Base-by-base conservation (phyloP, 768 basidiomycete genomes). In the Pleurotus tuoliensis region DNA sequence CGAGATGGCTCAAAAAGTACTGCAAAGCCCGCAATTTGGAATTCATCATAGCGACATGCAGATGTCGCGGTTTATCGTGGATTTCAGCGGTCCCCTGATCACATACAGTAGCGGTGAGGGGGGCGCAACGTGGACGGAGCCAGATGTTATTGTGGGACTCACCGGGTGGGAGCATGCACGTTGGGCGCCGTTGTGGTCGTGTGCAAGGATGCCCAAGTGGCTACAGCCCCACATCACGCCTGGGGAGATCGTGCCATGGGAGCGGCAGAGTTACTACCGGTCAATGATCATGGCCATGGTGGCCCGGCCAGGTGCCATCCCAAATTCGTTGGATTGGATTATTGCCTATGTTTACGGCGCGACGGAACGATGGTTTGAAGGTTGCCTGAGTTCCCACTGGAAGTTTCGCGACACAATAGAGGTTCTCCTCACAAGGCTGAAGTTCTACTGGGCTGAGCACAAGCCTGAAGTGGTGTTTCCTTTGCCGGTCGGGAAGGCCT, bases 281-380 rank as follows among this genome's bases (percentile, higher is more conserved):
- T 53, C 51, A 22, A 24, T 60, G 27, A 59, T 69, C 27, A 61
- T 66, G 56, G 48, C 55, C 34, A 63, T 66, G 41, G 59, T 66
- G 56, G 59, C 61, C 56, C 59, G 58, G 40, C 55, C 53, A 2
- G 54, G 56, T 22, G 40, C 59, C 18, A 24, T 64, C 16, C 59
- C 56, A 24, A 48, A 50, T 46, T 46, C 60, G 25, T 47, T 43
- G 47, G 54, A 62, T 16, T 69, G 69, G 69, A 47, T 69, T 55
- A 46, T 66, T 34, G 67, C 67, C 47, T 57, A 66, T 47, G 62
- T 68, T 43, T 70, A 59, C 22, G 68, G 68, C 27, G 57, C 55
- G 41, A 58, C 69, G 15, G 68, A 69, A 53, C 69, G 68, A 22
- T 70, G 68, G 68, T 69, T 69, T 50, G 69, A 69, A 57, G 67